These are phyloP conservation scores for Colletotrichum tofieldiae DNA, from an alignment of 2,329 filamentous ascomycete species.

Conservation along the genomic window DNA sequence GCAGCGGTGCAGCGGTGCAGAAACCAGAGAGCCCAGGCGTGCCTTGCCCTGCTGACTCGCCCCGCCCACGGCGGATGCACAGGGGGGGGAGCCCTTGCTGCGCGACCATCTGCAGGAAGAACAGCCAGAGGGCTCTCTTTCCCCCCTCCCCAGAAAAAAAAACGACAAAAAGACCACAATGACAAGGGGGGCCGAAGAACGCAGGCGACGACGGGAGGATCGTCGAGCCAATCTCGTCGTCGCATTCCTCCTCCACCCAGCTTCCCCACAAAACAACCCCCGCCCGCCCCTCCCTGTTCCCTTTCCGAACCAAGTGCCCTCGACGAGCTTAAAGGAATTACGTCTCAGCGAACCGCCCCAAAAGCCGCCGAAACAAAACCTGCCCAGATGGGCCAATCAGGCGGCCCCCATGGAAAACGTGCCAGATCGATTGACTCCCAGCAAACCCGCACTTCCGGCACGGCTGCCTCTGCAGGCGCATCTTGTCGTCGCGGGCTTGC, in stretches of 20 bases:
- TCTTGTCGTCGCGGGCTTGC: background rate
- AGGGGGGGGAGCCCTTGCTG: conserved; percentile 4
- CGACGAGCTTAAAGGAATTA: conserved; percentile 33
- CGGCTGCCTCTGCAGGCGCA: conserved; percentile 1
- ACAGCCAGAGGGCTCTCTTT: conserved; percentile 11
- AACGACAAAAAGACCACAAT: background rate
- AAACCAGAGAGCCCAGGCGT: background rate
- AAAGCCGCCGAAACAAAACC: conserved; percentile 9
- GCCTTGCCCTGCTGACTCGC: conserved; percentile 29
- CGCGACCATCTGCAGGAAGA: conserved; percentile 6
- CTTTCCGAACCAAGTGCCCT: background rate
- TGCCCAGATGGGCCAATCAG: conserved; percentile 39
- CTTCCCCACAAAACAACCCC: conserved; percentile 4
- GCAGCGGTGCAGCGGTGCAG: background rate
- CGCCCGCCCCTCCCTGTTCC: background rate
- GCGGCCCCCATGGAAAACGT: conserved; percentile 30
- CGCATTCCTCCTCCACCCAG: conserved; percentile 1
- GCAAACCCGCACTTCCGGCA: conserved; percentile 43
- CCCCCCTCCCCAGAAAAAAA: conserved; percentile 13
- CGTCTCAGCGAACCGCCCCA: conserved; percentile 17
- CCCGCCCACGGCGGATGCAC: conserved; percentile 23
- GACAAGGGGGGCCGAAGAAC: conserved; percentile 2
- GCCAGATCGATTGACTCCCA: conserved; percentile 44
- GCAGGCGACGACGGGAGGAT: background rate
- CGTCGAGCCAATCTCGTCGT: conserved; percentile 16